Evolutionary conservation across 192 early-diverging fungal genomes (phyloP).

Genomic region (Backusella psychrophila): DNA sequence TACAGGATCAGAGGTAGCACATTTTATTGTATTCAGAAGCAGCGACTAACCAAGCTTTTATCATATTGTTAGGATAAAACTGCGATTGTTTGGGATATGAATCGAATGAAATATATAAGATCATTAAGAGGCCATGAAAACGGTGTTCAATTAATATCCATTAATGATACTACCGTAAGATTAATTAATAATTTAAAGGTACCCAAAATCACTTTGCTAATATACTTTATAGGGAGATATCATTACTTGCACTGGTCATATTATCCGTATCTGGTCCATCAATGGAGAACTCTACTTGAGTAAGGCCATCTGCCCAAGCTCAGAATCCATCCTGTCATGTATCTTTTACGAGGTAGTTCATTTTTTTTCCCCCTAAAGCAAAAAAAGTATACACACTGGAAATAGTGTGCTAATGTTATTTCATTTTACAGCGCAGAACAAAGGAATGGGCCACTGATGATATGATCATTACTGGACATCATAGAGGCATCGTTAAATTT

Average conservation of each 20-base stretch:
- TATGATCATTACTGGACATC: constrained; percentile 55
- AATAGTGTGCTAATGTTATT: neutral
- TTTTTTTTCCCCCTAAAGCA: neutral
- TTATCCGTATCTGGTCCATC: constrained; percentile 55
- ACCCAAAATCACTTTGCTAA: neutral
- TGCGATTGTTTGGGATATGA: constrained; percentile 64
- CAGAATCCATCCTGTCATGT: constrained; percentile 51
- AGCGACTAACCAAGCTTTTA: neutral
- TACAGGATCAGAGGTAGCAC: constrained; percentile 48
- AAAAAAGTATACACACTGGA: neutral
- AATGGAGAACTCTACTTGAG: constrained; percentile 59
- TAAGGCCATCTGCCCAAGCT: constrained; percentile 43
- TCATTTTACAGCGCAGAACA: constrained; percentile 3
- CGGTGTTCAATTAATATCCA: constrained; percentile 47
- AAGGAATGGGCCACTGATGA: constrained; percentile 46
- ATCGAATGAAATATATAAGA: constrained; percentile 60
- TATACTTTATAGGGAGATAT: constrained; percentile 50
- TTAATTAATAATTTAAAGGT: neutral
- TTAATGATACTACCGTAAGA: constrained; percentile 59
- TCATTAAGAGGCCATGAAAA: constrained; percentile 49
- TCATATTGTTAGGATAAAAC: constrained; percentile 48
- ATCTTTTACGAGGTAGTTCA: constrained; percentile 46
- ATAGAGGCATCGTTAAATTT: constrained; percentile 48
- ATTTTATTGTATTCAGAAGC: neutral
- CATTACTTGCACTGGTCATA: constrained; percentile 52